Base-by-base conservation (phyloP, 164 flowering plant genomes). In the Annona cherimola region DNA sequence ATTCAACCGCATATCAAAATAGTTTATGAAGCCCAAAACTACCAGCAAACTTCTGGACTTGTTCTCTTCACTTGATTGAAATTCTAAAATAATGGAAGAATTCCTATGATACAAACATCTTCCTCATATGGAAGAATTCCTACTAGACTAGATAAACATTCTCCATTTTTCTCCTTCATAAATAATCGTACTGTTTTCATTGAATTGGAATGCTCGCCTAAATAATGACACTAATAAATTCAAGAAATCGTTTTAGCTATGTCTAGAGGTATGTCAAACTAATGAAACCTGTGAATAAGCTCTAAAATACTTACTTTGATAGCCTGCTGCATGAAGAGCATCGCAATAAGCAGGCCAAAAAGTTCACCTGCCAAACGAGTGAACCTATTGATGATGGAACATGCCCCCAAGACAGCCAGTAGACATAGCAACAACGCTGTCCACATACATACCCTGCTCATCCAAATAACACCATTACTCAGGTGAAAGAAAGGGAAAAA, bases 241-340 rank as follows among this genome's bases (percentile, higher is more conserved):
- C 2, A 16, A 50, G 11, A 50, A 50, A 2, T 50, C 9, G 57
- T 7, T 7, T 50, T 9, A 9, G 57, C 7, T 35, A 18, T 6
- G 44, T 44, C 11, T 71, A 45, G 44, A 63, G 39, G n/a, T 18
- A 46, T 5, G 45, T 39, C 42, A 62, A 9, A 61, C 35, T 19
- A 39, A 18, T 4, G 35, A 45, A 42, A 39, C 35, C 16, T 39
- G 43, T 4, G 26, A 50, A 68, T 20, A 42, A 72, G 65, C 35
- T 39, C 4, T 8, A 61, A 55, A 43, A 67, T 78, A 40, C 82
- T 80, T 84, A 89, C 98, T 76, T 86, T 93, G 60, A 91, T 85
- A 54, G 98, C 96, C 82, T 93, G 90, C 78, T 93, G 98, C 95
- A 93, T 93, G 81, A 93, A 93, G 73, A 93, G 96, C 90, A 88